Evolutionary conservation across 2,329 filamentous ascomycete species (phyloP).

Genomic region (Diaporthe vexans): DNA sequence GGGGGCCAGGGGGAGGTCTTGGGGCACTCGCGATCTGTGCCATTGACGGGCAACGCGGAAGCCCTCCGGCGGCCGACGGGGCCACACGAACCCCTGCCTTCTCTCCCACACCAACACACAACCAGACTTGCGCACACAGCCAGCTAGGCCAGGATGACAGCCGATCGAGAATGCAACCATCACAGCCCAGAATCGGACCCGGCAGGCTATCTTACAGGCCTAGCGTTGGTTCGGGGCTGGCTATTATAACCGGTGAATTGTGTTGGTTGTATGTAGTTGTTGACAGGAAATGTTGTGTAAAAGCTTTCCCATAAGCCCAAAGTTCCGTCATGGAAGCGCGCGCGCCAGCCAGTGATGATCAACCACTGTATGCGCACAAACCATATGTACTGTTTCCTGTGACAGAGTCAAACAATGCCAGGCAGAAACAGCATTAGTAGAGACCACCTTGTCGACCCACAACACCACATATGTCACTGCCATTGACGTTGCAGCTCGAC

Average conservation of each 20-base stretch:
- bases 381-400: neutral
- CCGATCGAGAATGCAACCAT: constrained; percentile 26
- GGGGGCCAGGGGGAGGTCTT: neutral
- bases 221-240: constrained; percentile 9
- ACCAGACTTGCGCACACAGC: neutral
- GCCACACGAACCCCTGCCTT: neutral
- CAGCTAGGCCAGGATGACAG: constrained; percentile 8
- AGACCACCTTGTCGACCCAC: neutral
- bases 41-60: constrained; percentile 17
- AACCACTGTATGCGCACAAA: neutral
- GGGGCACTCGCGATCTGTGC: constrained; percentile 8
- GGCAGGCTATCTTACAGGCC: constrained; percentile 18
- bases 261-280: neutral
- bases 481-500: neutral
- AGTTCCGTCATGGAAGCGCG: neutral
- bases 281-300: neutral
- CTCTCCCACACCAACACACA: neutral
- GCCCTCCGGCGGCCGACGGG: constrained; percentile 29
- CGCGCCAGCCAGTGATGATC: neutral
- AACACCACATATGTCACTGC: constrained; percentile 2
- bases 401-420: neutral
- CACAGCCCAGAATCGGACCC: constrained; percentile 1
- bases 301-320: neutral
- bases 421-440: neutral
- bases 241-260: neutral